phyloP scores from a whole-genome alignment of 140 eudicot genomes.

The Ambrosia hybrid region DNA sequence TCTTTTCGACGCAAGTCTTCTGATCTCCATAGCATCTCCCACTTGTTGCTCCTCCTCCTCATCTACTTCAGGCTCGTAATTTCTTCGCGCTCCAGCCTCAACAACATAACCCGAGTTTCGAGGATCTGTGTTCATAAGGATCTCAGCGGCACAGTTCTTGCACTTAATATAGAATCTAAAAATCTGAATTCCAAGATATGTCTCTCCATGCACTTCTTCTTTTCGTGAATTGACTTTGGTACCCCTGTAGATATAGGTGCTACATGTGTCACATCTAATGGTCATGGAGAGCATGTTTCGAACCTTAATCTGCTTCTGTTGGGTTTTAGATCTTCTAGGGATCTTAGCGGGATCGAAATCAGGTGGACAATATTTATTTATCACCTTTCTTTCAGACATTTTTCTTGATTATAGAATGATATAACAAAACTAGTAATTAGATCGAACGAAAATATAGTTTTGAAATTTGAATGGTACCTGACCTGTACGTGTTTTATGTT shows the following conservation, averaged over 20 bases:
- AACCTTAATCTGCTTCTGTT: conserved; percentile 46
- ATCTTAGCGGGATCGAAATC: conserved; percentile 32
- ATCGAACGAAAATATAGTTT: no score
- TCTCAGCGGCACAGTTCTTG: conserved; percentile 67
- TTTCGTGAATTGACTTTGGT: conserved; percentile 72
- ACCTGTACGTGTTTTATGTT: no score
- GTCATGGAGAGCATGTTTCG: conserved; percentile 84
- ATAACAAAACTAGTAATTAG: no score
- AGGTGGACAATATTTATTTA: not conserved
- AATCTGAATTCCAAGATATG: conserved; percentile 69
- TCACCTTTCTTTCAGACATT: not conserved
- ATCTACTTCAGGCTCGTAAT: no score
- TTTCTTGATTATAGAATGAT: no score
- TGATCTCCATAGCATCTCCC: conserved; percentile 79
- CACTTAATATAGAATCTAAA: conserved; percentile 72
- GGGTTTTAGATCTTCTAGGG: conserved; percentile 13
- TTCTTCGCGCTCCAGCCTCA: no score
- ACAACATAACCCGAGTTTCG: no score
- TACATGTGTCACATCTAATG: conserved; percentile 61
- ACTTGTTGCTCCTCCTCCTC: conserved; percentile 31
- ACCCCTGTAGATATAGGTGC: conserved; percentile 64
- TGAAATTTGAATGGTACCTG: no score
- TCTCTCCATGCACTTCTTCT: conserved; percentile 58
- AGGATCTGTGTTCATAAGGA: no score
- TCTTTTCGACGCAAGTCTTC: conserved; percentile 44